Evolutionary conservation across 2,329 filamentous ascomycete species (phyloP).

Genomic region (Penicillium hesseltinei): DNA sequence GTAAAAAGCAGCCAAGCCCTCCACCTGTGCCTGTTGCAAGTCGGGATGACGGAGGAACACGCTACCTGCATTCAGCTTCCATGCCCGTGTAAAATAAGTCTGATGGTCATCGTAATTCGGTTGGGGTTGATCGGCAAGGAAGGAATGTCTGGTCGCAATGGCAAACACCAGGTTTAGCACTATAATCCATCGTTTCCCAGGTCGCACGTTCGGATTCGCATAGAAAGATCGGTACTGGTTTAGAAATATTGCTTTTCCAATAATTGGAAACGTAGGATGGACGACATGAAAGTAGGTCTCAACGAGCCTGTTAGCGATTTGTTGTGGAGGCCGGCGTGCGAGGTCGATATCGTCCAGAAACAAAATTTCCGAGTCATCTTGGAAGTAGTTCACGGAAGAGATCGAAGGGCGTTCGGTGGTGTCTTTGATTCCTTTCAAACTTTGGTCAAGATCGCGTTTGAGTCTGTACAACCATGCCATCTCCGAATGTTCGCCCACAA

Average conservation of each 20-base stretch:
- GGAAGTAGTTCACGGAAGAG: constrained; percentile 40
- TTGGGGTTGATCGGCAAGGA: constrained; percentile 29
- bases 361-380: constrained; percentile 40
- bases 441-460: constrained; percentile 36
- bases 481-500: constrained; percentile 47
- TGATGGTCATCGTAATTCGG: constrained; percentile 35
- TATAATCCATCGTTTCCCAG: constrained; percentile 42
- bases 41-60: constrained; percentile 42
- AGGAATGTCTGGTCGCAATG: constrained; percentile 40
- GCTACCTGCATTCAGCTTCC: constrained; percentile 39
- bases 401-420: constrained; percentile 26
- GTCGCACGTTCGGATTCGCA: constrained; percentile 30
- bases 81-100: constrained; percentile 45
- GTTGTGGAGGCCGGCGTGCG: constrained; percentile 36
- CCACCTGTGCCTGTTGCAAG: constrained; percentile 46
- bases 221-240: constrained; percentile 41
- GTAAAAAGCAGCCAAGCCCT: constrained; percentile 43
- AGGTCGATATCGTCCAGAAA: constrained; percentile 38
- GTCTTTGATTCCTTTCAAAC: constrained; percentile 17
- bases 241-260: constrained; percentile 41
- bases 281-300: constrained; percentile 41
- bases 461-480: constrained; percentile 46
- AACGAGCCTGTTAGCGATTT: constrained; percentile 41
- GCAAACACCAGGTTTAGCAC: constrained; percentile 48
- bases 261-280: constrained; percentile 44